A percentile compares a stretch with the other conserved stretches of the same genome.
phyloP scores from a whole-genome alignment of 805 yeast species.

The Saturnispora dispora region DNA sequence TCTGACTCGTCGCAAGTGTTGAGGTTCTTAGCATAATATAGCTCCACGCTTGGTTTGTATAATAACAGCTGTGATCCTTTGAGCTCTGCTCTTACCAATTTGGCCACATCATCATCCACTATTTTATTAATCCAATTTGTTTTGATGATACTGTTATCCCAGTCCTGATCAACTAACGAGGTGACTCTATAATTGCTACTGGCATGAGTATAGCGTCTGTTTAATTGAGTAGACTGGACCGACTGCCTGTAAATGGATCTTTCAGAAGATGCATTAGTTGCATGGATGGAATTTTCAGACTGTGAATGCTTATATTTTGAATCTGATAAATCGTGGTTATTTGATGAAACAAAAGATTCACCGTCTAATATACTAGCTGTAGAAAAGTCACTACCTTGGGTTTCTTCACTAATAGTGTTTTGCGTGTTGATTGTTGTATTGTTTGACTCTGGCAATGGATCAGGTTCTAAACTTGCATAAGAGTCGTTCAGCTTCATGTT shows the following conservation, averaged over 20 bases:
- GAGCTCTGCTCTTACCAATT: constrained; percentile 55
- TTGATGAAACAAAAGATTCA: not conserved
- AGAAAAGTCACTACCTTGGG: not conserved
- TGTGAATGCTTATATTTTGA: not conserved
- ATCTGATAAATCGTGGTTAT: too few relatives aligned
- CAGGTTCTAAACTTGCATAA: not conserved
- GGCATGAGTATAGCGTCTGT: not conserved
- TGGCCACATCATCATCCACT: constrained; percentile 24
- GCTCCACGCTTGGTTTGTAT: constrained; percentile 46
- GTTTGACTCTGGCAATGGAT: not conserved
- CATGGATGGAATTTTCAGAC: not conserved
- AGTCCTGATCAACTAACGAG: constrained; percentile 22
- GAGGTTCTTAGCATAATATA: constrained; percentile 18
- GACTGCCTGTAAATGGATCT: not conserved
- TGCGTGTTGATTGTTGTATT: not conserved
- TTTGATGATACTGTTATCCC: constrained; percentile 34
- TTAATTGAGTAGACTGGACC: not conserved
- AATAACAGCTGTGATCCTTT: constrained; percentile 58
- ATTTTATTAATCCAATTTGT: constrained; percentile 55
- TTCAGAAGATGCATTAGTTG: not conserved
- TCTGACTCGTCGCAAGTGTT: not conserved
- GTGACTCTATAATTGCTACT: not conserved
- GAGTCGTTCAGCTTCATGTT: not conserved
- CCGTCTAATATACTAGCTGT: not conserved
- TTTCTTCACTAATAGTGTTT: not conserved